Evolutionary conservation across 2,329 filamentous ascomycete genomes (phyloP).

Genomic region (Madurella mycetomatis): DNA sequence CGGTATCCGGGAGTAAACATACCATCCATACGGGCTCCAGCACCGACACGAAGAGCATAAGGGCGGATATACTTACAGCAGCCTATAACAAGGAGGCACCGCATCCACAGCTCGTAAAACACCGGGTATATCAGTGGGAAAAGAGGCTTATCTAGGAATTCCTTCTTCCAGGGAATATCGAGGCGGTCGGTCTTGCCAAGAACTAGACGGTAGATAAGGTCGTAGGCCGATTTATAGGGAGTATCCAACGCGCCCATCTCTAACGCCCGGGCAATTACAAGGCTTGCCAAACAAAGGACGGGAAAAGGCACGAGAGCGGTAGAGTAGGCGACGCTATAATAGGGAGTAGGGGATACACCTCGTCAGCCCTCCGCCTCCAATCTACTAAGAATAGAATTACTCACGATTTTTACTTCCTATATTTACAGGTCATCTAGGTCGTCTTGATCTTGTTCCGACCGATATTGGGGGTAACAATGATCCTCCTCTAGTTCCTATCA

Average conservation of each 20-base stretch:
- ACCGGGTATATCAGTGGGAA: constrained; percentile 11
- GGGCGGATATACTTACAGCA: constrained; percentile 4
- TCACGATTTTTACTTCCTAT: constrained; percentile 11
- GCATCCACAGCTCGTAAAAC: constrained; percentile 5
- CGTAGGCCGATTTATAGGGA: background rate
- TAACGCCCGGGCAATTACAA: constrained; percentile 9
- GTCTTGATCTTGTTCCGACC: constrained; percentile 8
- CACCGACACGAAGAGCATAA: constrained; percentile 12
- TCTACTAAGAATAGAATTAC: constrained; percentile 7
- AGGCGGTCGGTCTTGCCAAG: constrained; percentile 8
- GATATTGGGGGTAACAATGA: constrained; percentile 3
- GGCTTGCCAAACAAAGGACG: constrained; percentile 9
- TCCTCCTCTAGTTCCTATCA: background rate
- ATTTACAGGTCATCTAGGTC: constrained; percentile 5
- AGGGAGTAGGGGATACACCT: constrained; percentile 11
- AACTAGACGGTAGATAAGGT: constrained; percentile 7
- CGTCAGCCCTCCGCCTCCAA: constrained; percentile 7
- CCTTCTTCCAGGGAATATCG: constrained; percentile 14
- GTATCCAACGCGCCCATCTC: constrained; percentile 9
- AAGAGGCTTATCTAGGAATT: constrained; percentile 12
- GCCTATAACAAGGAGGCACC: constrained; percentile 12
- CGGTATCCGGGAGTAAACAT: constrained; percentile 7
- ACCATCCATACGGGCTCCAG: constrained; percentile 15
- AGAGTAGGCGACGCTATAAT: constrained; percentile 11
- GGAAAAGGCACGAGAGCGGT: constrained; percentile 10